Conservation (phyloP, 2,329 filamentous ascomycete species). For the Arthrobotrys megalospora region DNA sequence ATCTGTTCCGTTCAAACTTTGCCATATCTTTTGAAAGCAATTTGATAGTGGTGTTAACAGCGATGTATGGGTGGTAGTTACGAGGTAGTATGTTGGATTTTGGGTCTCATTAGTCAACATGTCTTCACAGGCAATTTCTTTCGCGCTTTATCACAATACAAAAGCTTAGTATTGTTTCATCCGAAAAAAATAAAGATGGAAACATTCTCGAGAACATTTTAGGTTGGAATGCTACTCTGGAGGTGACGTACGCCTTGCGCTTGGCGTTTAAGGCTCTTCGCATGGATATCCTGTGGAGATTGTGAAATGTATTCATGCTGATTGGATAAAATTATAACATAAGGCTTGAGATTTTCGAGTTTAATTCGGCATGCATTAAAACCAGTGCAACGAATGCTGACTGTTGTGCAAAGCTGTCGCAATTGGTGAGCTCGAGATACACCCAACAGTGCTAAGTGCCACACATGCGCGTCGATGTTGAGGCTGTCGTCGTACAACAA, state of each 20-base stretch:
- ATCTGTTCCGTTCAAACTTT: no score
- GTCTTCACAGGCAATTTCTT: no score
- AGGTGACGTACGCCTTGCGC: constrained; percentile 11
- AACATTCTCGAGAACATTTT: no score
- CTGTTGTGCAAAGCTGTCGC: neutral
- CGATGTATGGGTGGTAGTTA: neutral
- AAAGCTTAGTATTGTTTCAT: constrained; percentile 4
- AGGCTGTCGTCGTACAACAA: neutral
- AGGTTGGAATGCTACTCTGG: neutral
- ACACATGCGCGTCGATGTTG: neutral
- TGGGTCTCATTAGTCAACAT: neutral
- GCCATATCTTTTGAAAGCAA: no score
- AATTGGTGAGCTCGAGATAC: neutral
- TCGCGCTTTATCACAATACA: no score
- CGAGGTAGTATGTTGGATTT: neutral
- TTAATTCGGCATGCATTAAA: neutral
- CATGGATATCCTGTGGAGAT: neutral
- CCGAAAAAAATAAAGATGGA: neutral
- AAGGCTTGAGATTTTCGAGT: neutral
- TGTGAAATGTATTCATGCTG: neutral
- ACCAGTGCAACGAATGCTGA: neutral
- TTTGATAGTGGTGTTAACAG: no score
- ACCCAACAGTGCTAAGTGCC: neutral
- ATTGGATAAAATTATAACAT: neutral
- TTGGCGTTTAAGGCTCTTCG: neutral